Percentiles rank a stretch among this genome's conserved stretches.
Evolutionary conservation across 176 grass and related monocot species (phyloP).

Genomic region (Olyra latifolia): DNA sequence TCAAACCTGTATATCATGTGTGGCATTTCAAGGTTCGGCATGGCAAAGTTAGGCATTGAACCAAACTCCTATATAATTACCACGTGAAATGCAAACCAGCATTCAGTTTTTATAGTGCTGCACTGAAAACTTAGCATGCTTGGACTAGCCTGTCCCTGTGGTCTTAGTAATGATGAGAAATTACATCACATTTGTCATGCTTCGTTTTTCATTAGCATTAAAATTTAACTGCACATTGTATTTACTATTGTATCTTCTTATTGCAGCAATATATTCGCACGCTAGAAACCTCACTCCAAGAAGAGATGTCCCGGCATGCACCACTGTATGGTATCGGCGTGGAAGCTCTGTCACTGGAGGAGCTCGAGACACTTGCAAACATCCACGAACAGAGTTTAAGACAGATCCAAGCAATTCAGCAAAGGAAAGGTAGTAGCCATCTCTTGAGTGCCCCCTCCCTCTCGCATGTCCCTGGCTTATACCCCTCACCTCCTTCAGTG

Average conservation of each 20-base stretch:
- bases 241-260: slow-evolving; percentile 34
- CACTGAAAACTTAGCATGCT: neutral
- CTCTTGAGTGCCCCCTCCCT: slow-evolving; percentile 51
- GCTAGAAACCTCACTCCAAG: slow-evolving; percentile 82
- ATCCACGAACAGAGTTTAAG: slow-evolving; percentile 84
- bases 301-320: slow-evolving; percentile 91
- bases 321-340: slow-evolving; percentile 77
- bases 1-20: neutral
- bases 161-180: neutral
- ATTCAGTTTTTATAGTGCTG: neutral
- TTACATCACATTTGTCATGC: neutral
- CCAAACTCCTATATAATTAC: neutral
- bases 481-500: slow-evolving; percentile 51
- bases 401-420: slow-evolving; percentile 66
- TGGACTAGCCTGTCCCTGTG: neutral
- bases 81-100: neutral
- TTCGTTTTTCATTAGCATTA: neutral
- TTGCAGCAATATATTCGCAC: slow-evolving; percentile 94
- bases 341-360: slow-evolving; percentile 64
- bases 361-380: slow-evolving; percentile 77
- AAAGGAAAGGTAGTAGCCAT: slow-evolving; percentile 62
- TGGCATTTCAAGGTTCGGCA: neutral
- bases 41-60: neutral
- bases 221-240: neutral
- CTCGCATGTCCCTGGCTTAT: slow-evolving; percentile 57